Percentiles rank a stretch among this genome's conserved stretches.
Conservation (phyloP, 257 asterid genomes). For the Solanum virginianum region DNA sequence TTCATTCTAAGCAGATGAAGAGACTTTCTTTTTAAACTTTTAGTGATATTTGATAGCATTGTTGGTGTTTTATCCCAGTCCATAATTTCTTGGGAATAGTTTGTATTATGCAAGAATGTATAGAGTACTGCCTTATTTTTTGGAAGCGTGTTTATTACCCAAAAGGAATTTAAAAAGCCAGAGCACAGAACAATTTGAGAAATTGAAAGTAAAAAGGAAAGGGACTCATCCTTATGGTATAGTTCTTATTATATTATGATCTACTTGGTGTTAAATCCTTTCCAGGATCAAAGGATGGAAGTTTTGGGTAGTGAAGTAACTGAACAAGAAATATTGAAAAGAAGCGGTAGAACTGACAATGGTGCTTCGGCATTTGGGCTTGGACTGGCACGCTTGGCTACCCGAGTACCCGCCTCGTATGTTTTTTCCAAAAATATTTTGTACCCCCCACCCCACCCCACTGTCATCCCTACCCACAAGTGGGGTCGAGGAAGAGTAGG, state of each 20-base stretch:
- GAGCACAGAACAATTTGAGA: not conserved
- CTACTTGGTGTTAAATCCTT: not conserved
- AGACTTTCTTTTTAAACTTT: not conserved
- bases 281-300: slow-evolving; percentile 89
- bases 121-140: not conserved
- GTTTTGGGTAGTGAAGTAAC: slow-evolving; percentile 96
- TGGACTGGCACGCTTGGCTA: slow-evolving; percentile 82
- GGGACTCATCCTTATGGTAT: not conserved
- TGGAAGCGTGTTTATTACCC: not conserved
- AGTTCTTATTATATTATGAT: not conserved
- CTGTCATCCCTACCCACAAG: not conserved
- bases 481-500: not conserved
- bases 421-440: too few relatives aligned
- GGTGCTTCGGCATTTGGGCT: slow-evolving; percentile 99
- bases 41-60: not conserved
- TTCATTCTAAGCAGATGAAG: not conserved
- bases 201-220: not conserved
- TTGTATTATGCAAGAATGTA: not conserved
- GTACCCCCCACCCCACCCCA: not conserved
- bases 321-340: slow-evolving; percentile 89
- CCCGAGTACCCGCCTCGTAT: not conserved
- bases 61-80: not conserved
- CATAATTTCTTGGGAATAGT: not conserved
- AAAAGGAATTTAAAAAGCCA: not conserved
- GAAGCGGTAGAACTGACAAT: slow-evolving; percentile 49